Evolutionary conservation across 345 rosid genomes (phyloP).

Genomic region (Excoecaria cochinchinensis): DNA sequence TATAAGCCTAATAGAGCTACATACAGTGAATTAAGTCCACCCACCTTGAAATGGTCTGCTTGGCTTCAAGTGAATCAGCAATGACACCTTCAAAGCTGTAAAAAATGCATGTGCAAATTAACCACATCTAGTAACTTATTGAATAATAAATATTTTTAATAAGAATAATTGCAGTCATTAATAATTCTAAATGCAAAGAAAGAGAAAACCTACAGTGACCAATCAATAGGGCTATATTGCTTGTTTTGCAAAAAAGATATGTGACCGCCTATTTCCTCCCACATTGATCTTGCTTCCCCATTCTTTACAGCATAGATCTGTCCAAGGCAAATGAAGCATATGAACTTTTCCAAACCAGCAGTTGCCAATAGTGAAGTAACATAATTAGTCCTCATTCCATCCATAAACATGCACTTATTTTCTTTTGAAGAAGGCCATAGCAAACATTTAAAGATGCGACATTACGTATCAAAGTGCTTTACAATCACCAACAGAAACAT

Average conservation of each 20-base stretch:
- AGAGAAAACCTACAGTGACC: slow-evolving; percentile 69
- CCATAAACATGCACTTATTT: not conserved
- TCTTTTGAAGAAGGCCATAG: not conserved
- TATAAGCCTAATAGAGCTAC: too few species aligned
- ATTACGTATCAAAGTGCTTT: not conserved
- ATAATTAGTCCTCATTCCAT: not conserved
- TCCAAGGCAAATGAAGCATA: slow-evolving; percentile 33
- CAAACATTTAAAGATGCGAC: not conserved
- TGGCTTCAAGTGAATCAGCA: slow-evolving; percentile 80
- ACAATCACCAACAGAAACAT: not conserved
- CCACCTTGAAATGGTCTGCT: slow-evolving; percentile 80
- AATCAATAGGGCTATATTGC: slow-evolving; percentile 59
- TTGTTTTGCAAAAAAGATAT: slow-evolving; percentile 50
- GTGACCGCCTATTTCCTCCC: slow-evolving; percentile 63
- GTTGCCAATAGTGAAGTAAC: slow-evolving; percentile 3
- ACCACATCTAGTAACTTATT: slow-evolving; percentile 23
- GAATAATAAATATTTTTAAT: not conserved
- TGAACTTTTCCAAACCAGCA: slow-evolving; percentile 34
- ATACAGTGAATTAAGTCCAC: slow-evolving; percentile 14
- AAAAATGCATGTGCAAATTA: slow-evolving; percentile 29
- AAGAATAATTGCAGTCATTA: not conserved
- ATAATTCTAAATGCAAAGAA: not conserved
- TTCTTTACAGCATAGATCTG: slow-evolving; percentile 68
- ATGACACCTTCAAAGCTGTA: slow-evolving; percentile 86
- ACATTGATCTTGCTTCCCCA: slow-evolving; percentile 54